phyloP scores from a whole-genome alignment of 1,284 basidiomycete genomes.

The Apiotrichum laibachii region DNA sequence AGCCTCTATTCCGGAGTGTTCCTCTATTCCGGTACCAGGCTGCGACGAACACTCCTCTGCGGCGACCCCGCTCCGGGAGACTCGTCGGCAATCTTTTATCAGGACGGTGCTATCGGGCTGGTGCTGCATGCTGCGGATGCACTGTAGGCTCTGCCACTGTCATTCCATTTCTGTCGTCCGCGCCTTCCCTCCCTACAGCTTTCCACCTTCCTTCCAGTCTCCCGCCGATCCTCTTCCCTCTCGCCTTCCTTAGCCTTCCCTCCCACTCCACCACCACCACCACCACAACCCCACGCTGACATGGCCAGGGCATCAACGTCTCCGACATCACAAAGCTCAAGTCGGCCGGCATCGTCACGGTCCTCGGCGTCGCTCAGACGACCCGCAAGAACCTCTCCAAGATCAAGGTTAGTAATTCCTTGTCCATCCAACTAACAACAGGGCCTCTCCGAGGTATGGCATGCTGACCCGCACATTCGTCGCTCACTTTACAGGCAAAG shows the following conservation, averaged over 20 bases:
- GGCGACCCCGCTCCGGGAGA: too few relatives aligned
- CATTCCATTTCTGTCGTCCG: too few relatives aligned
- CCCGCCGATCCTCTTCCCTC: neutral
- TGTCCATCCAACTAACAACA: slow-evolving; percentile 11
- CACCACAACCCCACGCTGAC: too few relatives aligned
- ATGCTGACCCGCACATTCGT: neutral
- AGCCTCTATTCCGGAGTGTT: too few relatives aligned
- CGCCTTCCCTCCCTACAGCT: too few relatives aligned
- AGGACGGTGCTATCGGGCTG: too few relatives aligned
- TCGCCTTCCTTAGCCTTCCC: neutral
- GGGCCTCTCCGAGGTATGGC: slow-evolving; percentile 43
- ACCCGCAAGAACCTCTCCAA: slow-evolving; percentile 81
- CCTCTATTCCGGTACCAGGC: too few relatives aligned
- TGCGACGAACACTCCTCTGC: too few relatives aligned
- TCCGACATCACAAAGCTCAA: slow-evolving; percentile 92
- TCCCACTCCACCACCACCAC: too few relatives aligned
- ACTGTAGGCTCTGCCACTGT: too few relatives aligned
- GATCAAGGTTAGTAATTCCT: slow-evolving; percentile 65
- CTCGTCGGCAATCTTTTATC: too few relatives aligned
- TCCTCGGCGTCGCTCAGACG: slow-evolving; percentile 60
- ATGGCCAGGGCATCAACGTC: slow-evolving; percentile 77
- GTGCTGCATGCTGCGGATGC: too few relatives aligned
- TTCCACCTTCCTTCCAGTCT: neutral
- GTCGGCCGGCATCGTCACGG: slow-evolving; percentile 56
- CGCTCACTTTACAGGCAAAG: slow-evolving; percentile 61